Conservation (phyloP, 139 green algal species). For the Dunaliella primolecta region DNA sequence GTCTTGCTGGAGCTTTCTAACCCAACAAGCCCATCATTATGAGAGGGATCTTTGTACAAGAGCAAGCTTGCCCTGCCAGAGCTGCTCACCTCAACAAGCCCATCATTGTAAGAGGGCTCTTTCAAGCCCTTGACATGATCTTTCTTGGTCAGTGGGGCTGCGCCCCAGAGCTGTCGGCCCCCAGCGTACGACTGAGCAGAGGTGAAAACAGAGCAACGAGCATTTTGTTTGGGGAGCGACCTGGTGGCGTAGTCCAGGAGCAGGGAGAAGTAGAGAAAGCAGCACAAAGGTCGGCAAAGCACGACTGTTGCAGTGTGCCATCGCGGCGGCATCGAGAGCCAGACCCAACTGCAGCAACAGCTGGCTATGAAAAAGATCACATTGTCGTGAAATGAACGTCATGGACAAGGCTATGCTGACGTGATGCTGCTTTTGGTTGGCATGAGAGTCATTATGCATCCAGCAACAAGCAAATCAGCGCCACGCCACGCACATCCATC, state of each 20-base stretch:
- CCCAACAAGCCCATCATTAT: too few relatives aligned
- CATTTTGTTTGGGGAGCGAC: neutral
- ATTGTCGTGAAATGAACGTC: too few relatives aligned
- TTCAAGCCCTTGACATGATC: conserved; percentile 30
- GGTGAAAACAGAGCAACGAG: neutral
- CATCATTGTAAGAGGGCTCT: conserved; percentile 64
- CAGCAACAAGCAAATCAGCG: too few relatives aligned
- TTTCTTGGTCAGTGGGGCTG: conserved; percentile 15
- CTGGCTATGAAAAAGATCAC: too few relatives aligned
- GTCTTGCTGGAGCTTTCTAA: too few relatives aligned
- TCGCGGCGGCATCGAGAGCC: too few relatives aligned
- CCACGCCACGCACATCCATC: too few relatives aligned
- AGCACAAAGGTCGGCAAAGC: neutral
- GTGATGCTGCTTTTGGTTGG: too few relatives aligned
- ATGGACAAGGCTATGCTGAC: too few relatives aligned
- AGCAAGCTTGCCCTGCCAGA: neutral
- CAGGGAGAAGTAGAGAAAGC: neutral
- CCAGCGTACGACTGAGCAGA: conserved; percentile 33
- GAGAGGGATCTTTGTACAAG: neutral
- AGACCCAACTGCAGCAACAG: too few relatives aligned
- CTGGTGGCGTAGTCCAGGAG: neutral
- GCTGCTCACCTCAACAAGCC: conserved; percentile 62
- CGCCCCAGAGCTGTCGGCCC: conserved; percentile 77
- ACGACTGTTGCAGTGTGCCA: too few relatives aligned
- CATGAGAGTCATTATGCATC: neutral